Conservation (phyloP, 78 protist species). For the Mastigamoeba balamuthi region DNA sequence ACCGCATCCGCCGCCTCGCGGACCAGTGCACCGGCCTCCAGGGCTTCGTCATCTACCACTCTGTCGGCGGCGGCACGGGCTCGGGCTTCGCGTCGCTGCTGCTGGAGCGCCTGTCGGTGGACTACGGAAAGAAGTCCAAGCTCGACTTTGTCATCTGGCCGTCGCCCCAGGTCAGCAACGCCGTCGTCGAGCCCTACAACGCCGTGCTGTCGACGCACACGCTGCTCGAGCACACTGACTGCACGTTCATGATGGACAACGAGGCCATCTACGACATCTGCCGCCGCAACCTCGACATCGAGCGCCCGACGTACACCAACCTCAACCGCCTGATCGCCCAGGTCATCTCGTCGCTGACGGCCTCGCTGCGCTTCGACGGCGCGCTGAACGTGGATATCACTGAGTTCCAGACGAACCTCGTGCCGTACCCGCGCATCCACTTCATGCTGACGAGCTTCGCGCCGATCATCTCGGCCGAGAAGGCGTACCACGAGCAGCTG, state of each 20-base stretch:
- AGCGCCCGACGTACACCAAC: slow-evolving; percentile 96
- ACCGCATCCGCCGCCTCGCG: slow-evolving; percentile 94
- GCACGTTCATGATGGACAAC: slow-evolving; percentile 68
- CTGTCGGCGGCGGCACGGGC: slow-evolving; percentile 98
- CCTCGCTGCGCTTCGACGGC: slow-evolving; percentile 97
- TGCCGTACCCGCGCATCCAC: slow-evolving; percentile 96
- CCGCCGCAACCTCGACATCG: slow-evolving; percentile 89
- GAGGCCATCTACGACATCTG: slow-evolving; percentile 70
- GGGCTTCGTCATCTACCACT: slow-evolving; percentile 92
- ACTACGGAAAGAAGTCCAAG: slow-evolving; percentile 98
- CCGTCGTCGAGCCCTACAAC: slow-evolving; percentile 99
- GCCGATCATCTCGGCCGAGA: slow-evolving; percentile 95
- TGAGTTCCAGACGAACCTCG: slow-evolving; percentile 97
- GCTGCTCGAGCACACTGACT: slow-evolving; percentile 95
- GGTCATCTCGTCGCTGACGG: slow-evolving; percentile 90
- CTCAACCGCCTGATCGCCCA: slow-evolving; percentile 96
- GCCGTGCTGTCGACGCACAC: slow-evolving; percentile 90
- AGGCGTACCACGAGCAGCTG: slow-evolving; percentile 94
- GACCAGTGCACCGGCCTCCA: slow-evolving; percentile 97
- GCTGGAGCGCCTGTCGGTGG: slow-evolving; percentile 90
- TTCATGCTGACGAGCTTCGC: slow-evolving; percentile 89
- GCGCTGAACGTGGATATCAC: slow-evolving; percentile 96
- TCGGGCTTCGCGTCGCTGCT: slow-evolving; percentile 96
- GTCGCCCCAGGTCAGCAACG: slow-evolving; percentile 91
- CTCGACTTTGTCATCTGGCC: slow-evolving; percentile 91